phyloP scores from a whole-genome alignment of 257 asterid species.

The Salvia miltiorrhiza region DNA sequence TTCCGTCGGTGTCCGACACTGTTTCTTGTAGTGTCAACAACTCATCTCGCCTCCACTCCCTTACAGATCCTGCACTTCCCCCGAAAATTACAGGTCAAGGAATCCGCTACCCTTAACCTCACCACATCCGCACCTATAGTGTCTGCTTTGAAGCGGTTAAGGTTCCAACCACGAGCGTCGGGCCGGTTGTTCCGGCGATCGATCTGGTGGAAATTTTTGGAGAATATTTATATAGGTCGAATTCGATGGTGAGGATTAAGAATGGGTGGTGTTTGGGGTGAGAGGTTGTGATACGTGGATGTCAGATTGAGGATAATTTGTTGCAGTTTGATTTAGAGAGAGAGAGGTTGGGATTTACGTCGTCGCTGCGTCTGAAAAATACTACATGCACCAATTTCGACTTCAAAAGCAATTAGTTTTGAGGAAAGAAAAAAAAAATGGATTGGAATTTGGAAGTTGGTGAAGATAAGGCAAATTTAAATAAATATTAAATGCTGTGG shows the following conservation, averaged over 20 bases:
- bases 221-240: constrained; percentile 27
- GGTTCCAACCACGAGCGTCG: constrained; percentile 1
- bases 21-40: too few species aligned
- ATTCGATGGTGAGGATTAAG: constrained; percentile 31
- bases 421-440: too few species aligned
- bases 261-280: constrained; percentile 31
- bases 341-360: constrained; percentile 31
- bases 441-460: not conserved
- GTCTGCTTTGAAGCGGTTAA: constrained; percentile 19
- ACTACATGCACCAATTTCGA: constrained; percentile 20
- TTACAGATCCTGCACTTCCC: too few species aligned
- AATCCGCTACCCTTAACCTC: constrained; percentile 21
- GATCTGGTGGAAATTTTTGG: constrained; percentile 28
- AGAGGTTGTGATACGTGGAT: constrained; percentile 33
- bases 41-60: too few species aligned
- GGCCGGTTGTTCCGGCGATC: constrained; percentile 32
- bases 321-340: constrained; percentile 34
- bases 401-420: not conserved
- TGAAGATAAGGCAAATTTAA: too few species aligned
- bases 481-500: too few species aligned
- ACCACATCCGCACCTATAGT: constrained; percentile 3
- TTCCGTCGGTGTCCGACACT: too few species aligned
- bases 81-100: too few species aligned
- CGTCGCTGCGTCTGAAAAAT: constrained; percentile 17
- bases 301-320: constrained; percentile 34